These are phyloP conservation scores for Gymnopilus junonius DNA, from an alignment of 768 basidiomycete species.

Conservation along the genomic window DNA sequence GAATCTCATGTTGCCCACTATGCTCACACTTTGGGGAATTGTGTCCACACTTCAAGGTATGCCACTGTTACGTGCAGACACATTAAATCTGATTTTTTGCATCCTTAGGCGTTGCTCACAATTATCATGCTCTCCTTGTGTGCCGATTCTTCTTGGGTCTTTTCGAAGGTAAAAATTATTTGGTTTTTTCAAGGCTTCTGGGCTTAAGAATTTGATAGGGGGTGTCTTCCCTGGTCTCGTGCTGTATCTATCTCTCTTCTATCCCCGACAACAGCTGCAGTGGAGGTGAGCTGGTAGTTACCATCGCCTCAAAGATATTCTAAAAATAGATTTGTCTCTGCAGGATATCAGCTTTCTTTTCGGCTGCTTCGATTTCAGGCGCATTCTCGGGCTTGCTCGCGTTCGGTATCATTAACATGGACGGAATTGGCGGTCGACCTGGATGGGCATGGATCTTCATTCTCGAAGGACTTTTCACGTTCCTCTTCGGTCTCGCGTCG, in stretches of 20 bases:
- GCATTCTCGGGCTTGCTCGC: conserved; percentile 76
- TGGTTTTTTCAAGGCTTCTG: background rate
- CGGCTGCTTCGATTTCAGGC: conserved; percentile 59
- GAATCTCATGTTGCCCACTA: conserved; percentile 60
- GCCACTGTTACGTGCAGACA: background rate
- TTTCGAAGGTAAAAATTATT: conserved; percentile 42
- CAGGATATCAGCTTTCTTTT: conserved; percentile 53
- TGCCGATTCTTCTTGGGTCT: conserved; percentile 58
- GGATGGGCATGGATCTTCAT: conserved; percentile 79
- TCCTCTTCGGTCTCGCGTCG: conserved; percentile 54
- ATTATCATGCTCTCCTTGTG: conserved; percentile 47
- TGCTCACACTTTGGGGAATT: conserved; percentile 74
- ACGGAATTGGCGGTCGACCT: conserved; percentile 53
- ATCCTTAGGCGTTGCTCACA: conserved; percentile 47
- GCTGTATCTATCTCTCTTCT: conserved; percentile 60
- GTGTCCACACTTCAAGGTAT: conserved; percentile 63
- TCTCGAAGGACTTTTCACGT: conserved; percentile 68
- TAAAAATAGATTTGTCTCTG: conserved; percentile 26
- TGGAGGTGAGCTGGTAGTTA: conserved; percentile 40
- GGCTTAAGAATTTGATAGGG: conserved; percentile 32
- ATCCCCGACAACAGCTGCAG: conserved; percentile 54
- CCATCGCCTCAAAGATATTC: background rate
- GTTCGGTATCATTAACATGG: conserved; percentile 65
- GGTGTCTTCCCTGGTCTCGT: conserved; percentile 63
- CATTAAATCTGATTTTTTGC: background rate